phyloP scores from a whole-genome alignment of 208 protist genomes.

The Leishmania braziliensis region DNA sequence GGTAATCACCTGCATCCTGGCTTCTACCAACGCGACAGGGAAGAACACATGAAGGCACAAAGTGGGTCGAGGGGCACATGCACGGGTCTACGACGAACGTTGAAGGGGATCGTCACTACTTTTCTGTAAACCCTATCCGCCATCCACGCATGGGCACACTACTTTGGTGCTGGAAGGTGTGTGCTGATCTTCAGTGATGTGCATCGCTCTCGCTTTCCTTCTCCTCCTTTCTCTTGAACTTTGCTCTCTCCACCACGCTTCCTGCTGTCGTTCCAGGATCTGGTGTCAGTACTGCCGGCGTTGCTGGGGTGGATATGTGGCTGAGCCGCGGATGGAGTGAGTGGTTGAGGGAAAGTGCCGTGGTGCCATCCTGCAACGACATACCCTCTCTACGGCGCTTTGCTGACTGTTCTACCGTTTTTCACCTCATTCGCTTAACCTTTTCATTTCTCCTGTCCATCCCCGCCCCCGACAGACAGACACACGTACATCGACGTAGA shows the following conservation, averaged over 20 bases:
- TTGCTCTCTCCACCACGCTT: neutral
- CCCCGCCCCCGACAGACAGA: constrained; percentile 6
- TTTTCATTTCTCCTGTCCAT: neutral
- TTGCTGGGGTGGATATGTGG: neutral
- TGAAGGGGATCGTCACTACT: neutral
- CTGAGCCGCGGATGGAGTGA: neutral
- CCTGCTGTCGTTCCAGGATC: constrained; percentile 1
- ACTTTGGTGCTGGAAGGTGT: neutral
- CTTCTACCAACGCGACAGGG: neutral
- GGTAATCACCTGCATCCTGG: constrained; percentile 25
- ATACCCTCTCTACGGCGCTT: neutral
- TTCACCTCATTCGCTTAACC: neutral
- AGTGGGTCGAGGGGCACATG: neutral
- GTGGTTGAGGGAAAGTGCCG: neutral
- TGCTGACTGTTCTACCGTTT: neutral
- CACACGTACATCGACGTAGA: constrained; percentile 20
- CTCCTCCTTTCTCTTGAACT: neutral
- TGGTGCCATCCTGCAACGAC: neutral
- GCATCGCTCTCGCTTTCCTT: neutral
- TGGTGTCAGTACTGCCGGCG: neutral
- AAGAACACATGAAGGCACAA: constrained; percentile 2
- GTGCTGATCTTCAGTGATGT: neutral
- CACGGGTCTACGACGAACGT: neutral
- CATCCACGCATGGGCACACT: neutral
- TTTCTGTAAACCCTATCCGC: neutral